Conservation (phyloP, 192 early-diverging fungal genomes). For the Geranomyces variabilis region DNA sequence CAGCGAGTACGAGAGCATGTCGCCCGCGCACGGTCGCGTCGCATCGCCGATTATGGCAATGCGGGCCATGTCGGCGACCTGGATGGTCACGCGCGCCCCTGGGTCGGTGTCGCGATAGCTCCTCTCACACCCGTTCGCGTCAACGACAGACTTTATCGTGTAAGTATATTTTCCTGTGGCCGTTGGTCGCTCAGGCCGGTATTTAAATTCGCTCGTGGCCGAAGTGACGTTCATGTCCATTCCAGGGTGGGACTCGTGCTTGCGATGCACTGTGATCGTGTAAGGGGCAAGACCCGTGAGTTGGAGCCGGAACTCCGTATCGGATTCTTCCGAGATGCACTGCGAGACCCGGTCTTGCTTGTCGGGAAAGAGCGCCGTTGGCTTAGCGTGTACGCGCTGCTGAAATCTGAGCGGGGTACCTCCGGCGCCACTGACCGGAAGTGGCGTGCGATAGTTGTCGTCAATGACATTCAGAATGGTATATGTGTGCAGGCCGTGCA, state of each 20-base stretch:
- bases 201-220: slow-evolving; percentile 24
- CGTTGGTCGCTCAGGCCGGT: slow-evolving; percentile 31
- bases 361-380: slow-evolving; percentile 46
- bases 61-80: slow-evolving; percentile 52
- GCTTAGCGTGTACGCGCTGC: slow-evolving; percentile 40
- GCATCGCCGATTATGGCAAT: slow-evolving; percentile 38
- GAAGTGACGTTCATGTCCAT: slow-evolving; percentile 34
- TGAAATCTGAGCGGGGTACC: slow-evolving; percentile 10
- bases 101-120: slow-evolving; percentile 10
- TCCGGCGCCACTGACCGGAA: neutral
- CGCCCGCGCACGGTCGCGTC: slow-evolving; percentile 56
- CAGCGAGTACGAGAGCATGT: slow-evolving; percentile 66
- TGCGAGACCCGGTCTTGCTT: slow-evolving; percentile 37
- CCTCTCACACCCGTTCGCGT: slow-evolving; percentile 46
- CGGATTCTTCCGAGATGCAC: slow-evolving; percentile 43
- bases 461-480: slow-evolving; percentile 41
- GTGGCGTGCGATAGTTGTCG: slow-evolving; percentile 47
- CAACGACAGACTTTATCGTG: slow-evolving; percentile 38
- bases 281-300: slow-evolving; percentile 48
- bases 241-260: slow-evolving; percentile 47
- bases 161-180: slow-evolving; percentile 48
- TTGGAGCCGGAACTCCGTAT: slow-evolving; percentile 36
- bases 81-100: slow-evolving; percentile 22
- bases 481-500: slow-evolving; percentile 46
- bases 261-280: slow-evolving; percentile 39